Conservation (phyloP, 192 early-diverging fungal species). For the Pecoramyces ruminantium region DNA sequence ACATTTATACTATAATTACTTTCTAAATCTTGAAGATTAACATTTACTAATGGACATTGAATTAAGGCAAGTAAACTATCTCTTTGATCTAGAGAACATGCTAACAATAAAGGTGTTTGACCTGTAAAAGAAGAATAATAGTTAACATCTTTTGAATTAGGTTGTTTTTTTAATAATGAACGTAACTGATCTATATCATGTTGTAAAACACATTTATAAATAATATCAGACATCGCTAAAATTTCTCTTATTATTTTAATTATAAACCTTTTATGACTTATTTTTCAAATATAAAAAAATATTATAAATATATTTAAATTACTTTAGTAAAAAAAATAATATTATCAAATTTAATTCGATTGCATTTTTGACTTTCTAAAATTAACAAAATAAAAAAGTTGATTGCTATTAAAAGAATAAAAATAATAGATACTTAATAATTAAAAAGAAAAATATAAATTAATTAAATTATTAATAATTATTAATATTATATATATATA, state of each 20-base stretch:
- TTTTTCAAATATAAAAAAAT: no score
- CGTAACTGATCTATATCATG: neutral
- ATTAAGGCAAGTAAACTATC: neutral
- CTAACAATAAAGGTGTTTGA: neutral
- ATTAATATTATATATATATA: no score
- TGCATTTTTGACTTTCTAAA: neutral
- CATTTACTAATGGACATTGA: constrained; percentile 19
- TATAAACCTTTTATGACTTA: no score
- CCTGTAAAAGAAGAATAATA: neutral
- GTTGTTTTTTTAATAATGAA: neutral
- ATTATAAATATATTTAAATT: no score
- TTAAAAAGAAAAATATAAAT: no score
- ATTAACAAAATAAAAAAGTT: no score
- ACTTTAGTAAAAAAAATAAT: neutral
- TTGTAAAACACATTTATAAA: neutral
- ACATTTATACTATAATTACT: neutral
- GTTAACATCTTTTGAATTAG: neutral
- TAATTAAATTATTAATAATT: no score
- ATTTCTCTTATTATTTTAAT: neutral
- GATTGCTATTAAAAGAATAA: no score
- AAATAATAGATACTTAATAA: no score
- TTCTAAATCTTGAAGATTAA: constrained; percentile 45
- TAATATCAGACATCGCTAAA: neutral
- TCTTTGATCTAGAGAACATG: neutral
- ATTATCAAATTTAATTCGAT: neutral